Evolutionary conservation across 2,329 filamentous ascomycete genomes (phyloP).

Genomic region (Fusarium sp.): DNA sequence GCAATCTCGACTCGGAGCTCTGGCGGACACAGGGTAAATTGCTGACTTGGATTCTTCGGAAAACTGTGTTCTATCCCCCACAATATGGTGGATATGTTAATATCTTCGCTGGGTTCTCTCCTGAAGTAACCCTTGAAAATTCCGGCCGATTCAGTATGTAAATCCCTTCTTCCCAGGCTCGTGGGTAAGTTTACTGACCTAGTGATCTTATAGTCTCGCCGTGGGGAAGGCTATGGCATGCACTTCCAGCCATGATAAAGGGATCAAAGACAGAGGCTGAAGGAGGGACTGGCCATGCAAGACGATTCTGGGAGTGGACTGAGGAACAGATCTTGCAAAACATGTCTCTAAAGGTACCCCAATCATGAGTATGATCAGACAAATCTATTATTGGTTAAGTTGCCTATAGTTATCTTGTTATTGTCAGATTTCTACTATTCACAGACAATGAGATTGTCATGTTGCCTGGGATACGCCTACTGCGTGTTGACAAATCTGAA

Average conservation of each 20-base stretch:
- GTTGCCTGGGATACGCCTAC: too few relatives aligned
- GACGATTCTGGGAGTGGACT: slow-evolving; percentile 56
- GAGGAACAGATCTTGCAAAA: slow-evolving; percentile 45
- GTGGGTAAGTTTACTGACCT: background rate
- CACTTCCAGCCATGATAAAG: slow-evolving; percentile 48
- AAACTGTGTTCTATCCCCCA: slow-evolving; percentile 43
- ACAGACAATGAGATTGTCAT: too few relatives aligned
- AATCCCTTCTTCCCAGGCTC: background rate
- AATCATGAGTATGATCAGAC: too few relatives aligned
- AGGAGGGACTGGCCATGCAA: slow-evolving; percentile 51
- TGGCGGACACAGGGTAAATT: slow-evolving; percentile 46
- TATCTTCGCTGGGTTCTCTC: slow-evolving; percentile 60
- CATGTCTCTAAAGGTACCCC: background rate
- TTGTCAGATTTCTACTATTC: too few relatives aligned
- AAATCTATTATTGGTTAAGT: too few relatives aligned
- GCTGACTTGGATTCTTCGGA: slow-evolving; percentile 29
- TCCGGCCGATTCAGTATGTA: slow-evolving; percentile 35
- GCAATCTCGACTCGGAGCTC: slow-evolving; percentile 56
- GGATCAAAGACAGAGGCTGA: slow-evolving; percentile 49
- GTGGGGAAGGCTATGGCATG: slow-evolving; percentile 52
- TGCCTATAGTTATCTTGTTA: too few relatives aligned
- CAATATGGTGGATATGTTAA: slow-evolving; percentile 61
- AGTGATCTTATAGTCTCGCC: slow-evolving; percentile 48
- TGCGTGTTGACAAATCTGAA: too few relatives aligned
- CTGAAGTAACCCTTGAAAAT: slow-evolving; percentile 54